Evolutionary conservation across 106 monocot genomes (phyloP).

Genomic region (Allium sativum): DNA sequence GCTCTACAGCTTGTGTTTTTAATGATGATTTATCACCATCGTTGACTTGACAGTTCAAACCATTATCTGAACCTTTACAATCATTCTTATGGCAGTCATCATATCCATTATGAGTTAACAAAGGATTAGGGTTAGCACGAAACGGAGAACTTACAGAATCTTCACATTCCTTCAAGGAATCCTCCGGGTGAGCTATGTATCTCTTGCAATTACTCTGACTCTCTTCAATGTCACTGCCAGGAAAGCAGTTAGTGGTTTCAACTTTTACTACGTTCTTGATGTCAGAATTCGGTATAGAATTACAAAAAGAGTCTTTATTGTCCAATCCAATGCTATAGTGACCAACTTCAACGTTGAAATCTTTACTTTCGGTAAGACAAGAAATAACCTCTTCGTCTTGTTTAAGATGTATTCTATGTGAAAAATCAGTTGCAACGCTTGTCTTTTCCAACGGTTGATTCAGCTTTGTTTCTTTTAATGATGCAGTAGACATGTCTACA

Average conservation of each 20-base stretch:
- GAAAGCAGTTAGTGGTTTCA: neutral
- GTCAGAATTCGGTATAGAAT: constrained; percentile 11
- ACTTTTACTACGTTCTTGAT: too few species aligned
- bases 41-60: neutral
- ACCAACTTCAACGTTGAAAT: constrained; percentile 11
- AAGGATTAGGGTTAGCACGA: constrained; percentile 6
- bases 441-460: constrained; percentile 3
- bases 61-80: neutral
- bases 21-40: constrained; percentile 4
- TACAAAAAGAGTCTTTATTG: constrained; percentile 13
- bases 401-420: neutral
- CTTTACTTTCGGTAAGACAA: constrained; percentile 26
- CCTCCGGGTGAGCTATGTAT: neutral
- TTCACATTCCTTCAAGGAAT: constrained; percentile 10
- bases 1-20: neutral
- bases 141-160: constrained; percentile 6
- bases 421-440: constrained; percentile 2
- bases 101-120: neutral
- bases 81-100: neutral
- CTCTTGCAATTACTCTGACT: neutral
- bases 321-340: constrained; percentile 6
- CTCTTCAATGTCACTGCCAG: neutral
- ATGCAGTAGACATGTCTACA: constrained; percentile 33
- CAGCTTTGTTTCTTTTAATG: constrained; percentile 11
- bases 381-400: constrained; percentile 24